These are phyloP conservation scores for Crithidia bombi DNA, from an alignment of 208 protist species.

Conservation along the genomic window DNA sequence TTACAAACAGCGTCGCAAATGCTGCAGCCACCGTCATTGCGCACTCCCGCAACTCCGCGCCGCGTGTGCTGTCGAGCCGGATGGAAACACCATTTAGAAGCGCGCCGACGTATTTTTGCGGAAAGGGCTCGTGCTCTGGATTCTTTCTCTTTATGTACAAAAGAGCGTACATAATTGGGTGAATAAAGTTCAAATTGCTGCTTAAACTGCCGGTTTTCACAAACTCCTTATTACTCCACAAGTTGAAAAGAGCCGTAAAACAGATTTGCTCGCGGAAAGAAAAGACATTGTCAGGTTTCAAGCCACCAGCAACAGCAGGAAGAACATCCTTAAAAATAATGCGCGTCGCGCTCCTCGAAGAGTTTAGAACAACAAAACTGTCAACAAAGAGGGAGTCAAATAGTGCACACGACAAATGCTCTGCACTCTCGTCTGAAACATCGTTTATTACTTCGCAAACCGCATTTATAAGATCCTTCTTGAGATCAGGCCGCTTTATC, in stretches of 20 bases:
- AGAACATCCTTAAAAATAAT: constrained; percentile 26
- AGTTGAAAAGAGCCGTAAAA: constrained; percentile 22
- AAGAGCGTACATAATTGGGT: constrained; percentile 66
- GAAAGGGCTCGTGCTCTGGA: constrained; percentile 19
- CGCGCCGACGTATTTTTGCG: constrained; percentile 35
- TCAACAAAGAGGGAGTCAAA: constrained; percentile 33
- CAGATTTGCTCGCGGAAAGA: constrained; percentile 12
- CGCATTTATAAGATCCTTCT: constrained; percentile 1
- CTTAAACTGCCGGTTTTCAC: constrained; percentile 40
- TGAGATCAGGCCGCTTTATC: constrained; percentile 22
- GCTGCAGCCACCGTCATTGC: constrained; percentile 46
- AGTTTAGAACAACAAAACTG: constrained; percentile 12
- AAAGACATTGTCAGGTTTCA: background rate
- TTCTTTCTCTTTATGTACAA: constrained; percentile 33
- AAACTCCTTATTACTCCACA: constrained; percentile 48
- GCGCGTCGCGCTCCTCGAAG: constrained; percentile 2
- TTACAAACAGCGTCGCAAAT: constrained; percentile 45
- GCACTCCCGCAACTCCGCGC: constrained; percentile 19
- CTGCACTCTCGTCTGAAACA: constrained; percentile 2
- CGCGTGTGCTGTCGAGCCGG: constrained; percentile 47
- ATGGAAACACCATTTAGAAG: constrained; percentile 54
- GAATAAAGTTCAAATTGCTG: constrained; percentile 48
- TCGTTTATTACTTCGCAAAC: constrained; percentile 11
- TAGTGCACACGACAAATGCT: constrained; percentile 3
- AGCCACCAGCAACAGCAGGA: background rate